Evolutionary conservation across 75 land plant genomes (phyloP), one percentile per base, ranked within the genome.

Genomic region (Larix kaempferi): DNA sequence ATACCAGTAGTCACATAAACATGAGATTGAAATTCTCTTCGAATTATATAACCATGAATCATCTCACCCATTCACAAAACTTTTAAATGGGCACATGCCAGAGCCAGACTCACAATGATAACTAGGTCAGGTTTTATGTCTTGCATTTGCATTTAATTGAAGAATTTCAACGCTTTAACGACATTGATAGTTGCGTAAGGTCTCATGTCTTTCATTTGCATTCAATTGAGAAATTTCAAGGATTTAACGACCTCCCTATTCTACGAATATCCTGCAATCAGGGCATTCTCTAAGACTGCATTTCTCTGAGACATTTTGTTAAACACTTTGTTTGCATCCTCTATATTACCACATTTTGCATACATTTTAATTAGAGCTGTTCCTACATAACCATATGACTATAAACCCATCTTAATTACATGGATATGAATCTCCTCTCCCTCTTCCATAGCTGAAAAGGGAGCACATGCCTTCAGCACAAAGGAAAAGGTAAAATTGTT

Each of bases 261-360:
- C 14, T 84, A 81, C 5, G 77, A 74, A 64, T 86, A 89, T 27
- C 83, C 87, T 17, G 80, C 76, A 37, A 91, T 89, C 52, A 94
- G 81, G 12, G 94, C 83, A 80, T 89, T 91, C 96, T 94, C 91
- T 52, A 92, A 86, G 12, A 91, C 88, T 3, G 82, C 59, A 75
- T 94, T 92, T 74, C 82, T 82, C 21, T 82, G 77, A 17, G 82
- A 78, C 82, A 91, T 84, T 10, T 74, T 59, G 19, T 84, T 80
- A 75, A 93, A 93, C 73, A 88, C 59, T 76, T 79, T 59, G 10
- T 86, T 49, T 13, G 88, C 88, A 54, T 64, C 59, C 2, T 65
- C 22, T n/a, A 85, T 25, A 44, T 69, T 62, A 2, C 86, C 88
- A 17, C 75, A 73, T 5, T 86, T 79, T 0, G 88, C 83, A 77